phyloP scores from a whole-genome alignment of 2,329 filamentous ascomycete species.

The Fusarium ambrosium region DNA sequence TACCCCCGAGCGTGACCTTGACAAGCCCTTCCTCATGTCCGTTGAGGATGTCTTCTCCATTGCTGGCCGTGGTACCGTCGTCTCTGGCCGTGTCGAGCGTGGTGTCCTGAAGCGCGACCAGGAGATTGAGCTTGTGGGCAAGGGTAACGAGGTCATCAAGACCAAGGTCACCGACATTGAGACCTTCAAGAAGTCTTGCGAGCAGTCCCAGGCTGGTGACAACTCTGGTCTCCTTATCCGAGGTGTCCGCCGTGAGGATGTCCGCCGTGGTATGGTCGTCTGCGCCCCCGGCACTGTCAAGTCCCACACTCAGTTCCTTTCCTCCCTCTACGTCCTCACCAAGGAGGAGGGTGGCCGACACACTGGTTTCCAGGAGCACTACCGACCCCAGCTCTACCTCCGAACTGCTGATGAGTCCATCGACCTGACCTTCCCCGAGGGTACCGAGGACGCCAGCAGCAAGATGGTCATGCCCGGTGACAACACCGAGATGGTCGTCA shows the following conservation, averaged over 20 bases:
- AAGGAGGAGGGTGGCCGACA: constrained; percentile 99
- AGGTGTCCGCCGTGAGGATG: constrained; percentile 95
- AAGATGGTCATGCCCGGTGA: constrained; percentile 98
- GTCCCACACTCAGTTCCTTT: constrained; percentile 91
- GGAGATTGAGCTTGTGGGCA: constrained; percentile 95
- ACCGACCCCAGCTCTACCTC: constrained; percentile 96
- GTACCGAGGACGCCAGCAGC: constrained; percentile 75
- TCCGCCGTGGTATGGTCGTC: constrained; percentile 95
- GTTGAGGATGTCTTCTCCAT: constrained; percentile 95
- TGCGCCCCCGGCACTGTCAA: constrained; percentile 86
- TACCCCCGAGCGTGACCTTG: constrained; percentile 90
- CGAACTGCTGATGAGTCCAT: constrained; percentile 89
- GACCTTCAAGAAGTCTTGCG: constrained; percentile 99
- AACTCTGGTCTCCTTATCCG: constrained; percentile 98
- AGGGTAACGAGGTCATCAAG: constrained; percentile 85
- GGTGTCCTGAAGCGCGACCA: constrained; percentile 93
- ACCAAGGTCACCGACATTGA: constrained; percentile 99
- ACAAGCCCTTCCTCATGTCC: constrained; percentile 99
- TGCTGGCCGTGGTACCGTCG: constrained; percentile 94
- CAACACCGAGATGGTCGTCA: constrained; percentile 97
- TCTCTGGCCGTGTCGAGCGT: constrained; percentile 96
- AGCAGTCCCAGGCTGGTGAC: constrained; percentile 95
- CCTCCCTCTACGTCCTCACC: constrained; percentile 95
- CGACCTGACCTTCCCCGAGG: constrained; percentile 88
- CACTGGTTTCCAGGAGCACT: constrained; percentile 95